These are phyloP conservation scores for Dactylonectria estremocensis DNA, from an alignment of 2,329 filamentous ascomycete genomes.

Conservation along the genomic window DNA sequence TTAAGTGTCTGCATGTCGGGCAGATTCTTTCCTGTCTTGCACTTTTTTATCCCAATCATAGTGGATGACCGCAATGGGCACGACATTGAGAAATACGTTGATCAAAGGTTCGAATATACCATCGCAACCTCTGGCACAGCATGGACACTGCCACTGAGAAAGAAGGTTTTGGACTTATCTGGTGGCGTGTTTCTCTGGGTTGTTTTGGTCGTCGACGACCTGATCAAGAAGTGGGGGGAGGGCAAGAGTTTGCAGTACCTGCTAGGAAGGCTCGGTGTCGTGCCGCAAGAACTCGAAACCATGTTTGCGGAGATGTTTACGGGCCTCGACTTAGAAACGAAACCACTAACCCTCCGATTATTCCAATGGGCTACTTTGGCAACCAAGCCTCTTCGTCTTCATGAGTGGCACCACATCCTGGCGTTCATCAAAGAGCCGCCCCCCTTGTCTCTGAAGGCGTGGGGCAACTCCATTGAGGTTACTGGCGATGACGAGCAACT, in stretches of 20 bases:
- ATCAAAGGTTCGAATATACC: slow-evolving; percentile 2
- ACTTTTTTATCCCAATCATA: slow-evolving; percentile 8
- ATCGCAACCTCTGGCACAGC: not conserved
- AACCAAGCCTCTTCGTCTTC: slow-evolving; percentile 20
- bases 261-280: not conserved
- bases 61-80: slow-evolving; percentile 14
- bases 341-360: not conserved
- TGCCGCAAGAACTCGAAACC: slow-evolving; percentile 16
- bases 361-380: slow-evolving; percentile 34
- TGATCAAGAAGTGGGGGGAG: slow-evolving; percentile 21
- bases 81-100: slow-evolving; percentile 30
- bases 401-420: slow-evolving; percentile 38
- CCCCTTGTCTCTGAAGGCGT: not conserved
- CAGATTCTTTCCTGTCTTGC: not conserved
- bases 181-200: slow-evolving; percentile 34
- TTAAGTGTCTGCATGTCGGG: slow-evolving; percentile 20
- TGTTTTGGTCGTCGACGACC: slow-evolving; percentile 21
- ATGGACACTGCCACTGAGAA: not conserved
- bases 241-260: slow-evolving; percentile 13
- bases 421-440: slow-evolving; percentile 18
- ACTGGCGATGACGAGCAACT: slow-evolving; percentile 31
- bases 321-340: not conserved
- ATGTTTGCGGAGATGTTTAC: not conserved
- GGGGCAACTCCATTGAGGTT: slow-evolving; percentile 14
- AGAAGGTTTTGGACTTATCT: not conserved